Percentiles rank a stretch among this genome's conserved stretches.
Evolutionary conservation across 2,329 filamentous ascomycete species (phyloP).

Genomic region (Alternaria dauci): DNA sequence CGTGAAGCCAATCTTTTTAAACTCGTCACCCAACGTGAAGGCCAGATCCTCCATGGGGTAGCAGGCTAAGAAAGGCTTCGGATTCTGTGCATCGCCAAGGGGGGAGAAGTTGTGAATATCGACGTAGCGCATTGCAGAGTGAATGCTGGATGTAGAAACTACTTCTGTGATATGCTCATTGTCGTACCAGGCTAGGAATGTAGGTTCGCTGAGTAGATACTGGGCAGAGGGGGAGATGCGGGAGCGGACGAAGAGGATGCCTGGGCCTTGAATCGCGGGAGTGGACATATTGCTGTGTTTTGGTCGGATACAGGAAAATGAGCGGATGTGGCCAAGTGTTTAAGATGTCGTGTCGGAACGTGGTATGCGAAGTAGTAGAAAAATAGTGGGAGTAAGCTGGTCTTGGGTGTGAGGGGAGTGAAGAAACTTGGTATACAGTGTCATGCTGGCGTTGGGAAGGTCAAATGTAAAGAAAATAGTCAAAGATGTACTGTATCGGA

Average conservation of each 20-base stretch:
- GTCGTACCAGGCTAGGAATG: constrained; percentile 52
- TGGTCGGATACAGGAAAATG: background rate
- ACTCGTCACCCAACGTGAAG: constrained; percentile 47
- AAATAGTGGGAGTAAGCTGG: background rate
- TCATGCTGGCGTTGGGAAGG: background rate
- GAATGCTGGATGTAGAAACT: constrained; percentile 44
- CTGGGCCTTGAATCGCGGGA: constrained; percentile 17
- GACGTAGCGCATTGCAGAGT: constrained; percentile 46
- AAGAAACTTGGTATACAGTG: background rate
- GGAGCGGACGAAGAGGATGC: constrained; percentile 27
- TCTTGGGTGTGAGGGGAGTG: background rate
- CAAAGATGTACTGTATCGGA: background rate
- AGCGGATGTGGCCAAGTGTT: background rate
- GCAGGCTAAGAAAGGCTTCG: constrained; percentile 49
- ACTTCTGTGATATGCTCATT: constrained; percentile 53
- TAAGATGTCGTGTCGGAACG: background rate
- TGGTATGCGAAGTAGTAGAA: too few relatives aligned
- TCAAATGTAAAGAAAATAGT: background rate
- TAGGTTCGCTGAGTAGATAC: constrained; percentile 43
- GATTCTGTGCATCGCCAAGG: constrained; percentile 12
- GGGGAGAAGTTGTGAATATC: constrained; percentile 34
- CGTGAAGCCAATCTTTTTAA: constrained; percentile 45
- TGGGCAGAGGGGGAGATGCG: constrained; percentile 32
- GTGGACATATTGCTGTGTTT: background rate
- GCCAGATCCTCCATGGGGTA: constrained; percentile 50